Evolutionary conservation across 345 rosid genomes (phyloP).

Genomic region (Linum usitatissimum): DNA sequence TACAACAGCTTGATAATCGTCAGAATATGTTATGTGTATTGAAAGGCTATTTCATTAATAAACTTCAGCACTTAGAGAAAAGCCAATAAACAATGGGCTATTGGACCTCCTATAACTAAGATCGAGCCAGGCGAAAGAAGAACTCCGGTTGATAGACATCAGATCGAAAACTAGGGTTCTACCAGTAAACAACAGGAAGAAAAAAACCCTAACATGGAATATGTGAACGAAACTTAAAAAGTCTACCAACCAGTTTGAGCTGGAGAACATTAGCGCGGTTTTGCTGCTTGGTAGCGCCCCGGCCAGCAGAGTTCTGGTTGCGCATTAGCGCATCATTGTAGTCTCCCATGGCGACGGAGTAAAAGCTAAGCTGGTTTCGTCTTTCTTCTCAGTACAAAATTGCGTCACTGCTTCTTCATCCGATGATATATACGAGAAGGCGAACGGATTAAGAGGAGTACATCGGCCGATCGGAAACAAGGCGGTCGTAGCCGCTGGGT

Average conservation of each 20-base stretch:
- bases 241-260: conserved; percentile 66
- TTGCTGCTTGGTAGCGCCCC: conserved; percentile 79
- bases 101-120: background rate
- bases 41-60: background rate
- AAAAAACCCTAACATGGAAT: background rate
- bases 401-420: background rate
- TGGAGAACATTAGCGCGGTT: conserved; percentile 88
- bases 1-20: background rate
- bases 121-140: background rate
- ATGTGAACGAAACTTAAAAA: no score
- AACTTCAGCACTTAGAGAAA: background rate
- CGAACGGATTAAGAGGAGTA: background rate
- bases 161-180: background rate
- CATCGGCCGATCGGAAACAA: background rate
- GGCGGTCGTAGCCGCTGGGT: background rate
- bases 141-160: background rate
- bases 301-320: conserved; percentile 69
- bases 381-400: background rate
- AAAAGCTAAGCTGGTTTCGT: conserved; percentile 23
- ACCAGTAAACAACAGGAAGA: background rate
- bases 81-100: background rate
- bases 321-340: conserved; percentile 75
- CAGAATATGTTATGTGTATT: no score
- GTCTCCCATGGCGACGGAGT: conserved; percentile 48
- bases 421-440: background rate